Evolutionary conservation across 176 grass and related monocot species (phyloP).

Genomic region (Thalia dealbata): DNA sequence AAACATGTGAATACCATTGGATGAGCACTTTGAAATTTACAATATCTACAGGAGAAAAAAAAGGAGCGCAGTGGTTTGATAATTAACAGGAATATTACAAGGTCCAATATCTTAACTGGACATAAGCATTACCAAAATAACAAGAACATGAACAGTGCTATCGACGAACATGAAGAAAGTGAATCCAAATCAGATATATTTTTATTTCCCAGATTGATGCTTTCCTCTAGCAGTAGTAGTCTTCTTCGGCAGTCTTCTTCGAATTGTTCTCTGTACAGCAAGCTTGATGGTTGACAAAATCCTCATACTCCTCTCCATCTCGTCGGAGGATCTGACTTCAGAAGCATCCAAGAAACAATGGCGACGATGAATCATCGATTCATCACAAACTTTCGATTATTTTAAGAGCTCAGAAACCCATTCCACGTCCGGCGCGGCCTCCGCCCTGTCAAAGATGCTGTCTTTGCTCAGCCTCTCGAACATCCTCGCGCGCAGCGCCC

Average conservation of each 20-base stretch:
- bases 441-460: background rate
- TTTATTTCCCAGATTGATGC: background rate
- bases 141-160: background rate
- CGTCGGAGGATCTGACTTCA: too few species aligned
- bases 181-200: background rate
- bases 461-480: slow-evolving; percentile 9
- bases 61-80: too few species aligned
- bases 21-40: background rate
- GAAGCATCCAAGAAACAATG: background rate
- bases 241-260: background rate
- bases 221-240: background rate
- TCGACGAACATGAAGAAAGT: background rate
- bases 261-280: background rate
- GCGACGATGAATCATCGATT: background rate
- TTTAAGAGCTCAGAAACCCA: slow-evolving; percentile 9
- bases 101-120: background rate
- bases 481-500: slow-evolving; percentile 9
- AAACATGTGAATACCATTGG: background rate
- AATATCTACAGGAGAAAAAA: background rate
- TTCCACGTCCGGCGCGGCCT: background rate
- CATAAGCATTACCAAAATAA: background rate
- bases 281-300: too few species aligned
- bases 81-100: background rate
- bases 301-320: too few species aligned
- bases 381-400: background rate